phyloP scores from a whole-genome alignment of 2,329 filamentous ascomycete genomes.

The Botrytis paeoniae region DNA sequence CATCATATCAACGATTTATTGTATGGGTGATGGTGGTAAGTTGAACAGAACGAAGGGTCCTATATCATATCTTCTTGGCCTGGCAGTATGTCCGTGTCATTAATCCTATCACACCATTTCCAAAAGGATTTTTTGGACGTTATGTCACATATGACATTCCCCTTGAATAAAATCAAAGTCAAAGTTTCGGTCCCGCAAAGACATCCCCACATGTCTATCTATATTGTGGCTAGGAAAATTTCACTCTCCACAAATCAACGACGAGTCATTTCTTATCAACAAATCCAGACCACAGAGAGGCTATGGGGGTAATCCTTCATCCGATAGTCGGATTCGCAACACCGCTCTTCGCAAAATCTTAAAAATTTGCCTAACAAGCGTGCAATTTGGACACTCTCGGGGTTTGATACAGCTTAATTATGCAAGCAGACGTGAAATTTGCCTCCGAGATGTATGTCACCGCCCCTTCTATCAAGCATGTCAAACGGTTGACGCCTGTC shows the following conservation, averaged over 20 bases:
- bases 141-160: not conserved
- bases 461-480: not conserved
- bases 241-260: not conserved
- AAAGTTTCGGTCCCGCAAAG: constrained; percentile 2
- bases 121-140: not conserved
- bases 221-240: not conserved
- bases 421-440: not conserved
- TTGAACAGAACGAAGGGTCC: not conserved
- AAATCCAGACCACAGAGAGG: not conserved
- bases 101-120: not conserved
- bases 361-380: not conserved
- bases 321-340: constrained; percentile 16
- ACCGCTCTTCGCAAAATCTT: not conserved
- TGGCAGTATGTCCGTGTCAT: not conserved
- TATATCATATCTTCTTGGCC: not conserved
- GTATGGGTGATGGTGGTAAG: not conserved
- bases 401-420: not conserved
- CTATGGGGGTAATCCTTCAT: not conserved
- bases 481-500: constrained; percentile 8
- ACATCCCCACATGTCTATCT: not conserved
- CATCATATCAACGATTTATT: not conserved
- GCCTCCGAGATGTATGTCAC: not conserved
- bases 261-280: not conserved
- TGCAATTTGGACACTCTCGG: not conserved
- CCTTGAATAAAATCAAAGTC: not conserved